Evolutionary conservation across 805 yeast genomes (phyloP), one percentile per base, ranked within the genome.

Genomic region (Lipomyces starkeyi): DNA sequence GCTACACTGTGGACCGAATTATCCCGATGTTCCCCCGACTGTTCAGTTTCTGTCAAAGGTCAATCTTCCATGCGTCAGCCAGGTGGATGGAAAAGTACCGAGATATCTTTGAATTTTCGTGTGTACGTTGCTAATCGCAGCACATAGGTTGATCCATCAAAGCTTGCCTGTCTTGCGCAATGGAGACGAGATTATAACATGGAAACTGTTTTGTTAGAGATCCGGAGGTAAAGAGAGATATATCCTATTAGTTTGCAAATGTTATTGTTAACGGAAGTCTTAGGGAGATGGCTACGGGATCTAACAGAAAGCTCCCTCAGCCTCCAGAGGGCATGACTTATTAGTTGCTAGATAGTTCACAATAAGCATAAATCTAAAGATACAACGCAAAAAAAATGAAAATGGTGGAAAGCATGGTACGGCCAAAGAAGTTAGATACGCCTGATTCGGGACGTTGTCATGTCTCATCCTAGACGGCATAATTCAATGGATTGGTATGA

Each of bases 181-280:
- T 95, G 99, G 99, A 92, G 90, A 78, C 85, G 97, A 76, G 83
- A 87, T n/a, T 91, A 89, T 77, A 91, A 93, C 58, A 91, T 95
- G 93, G 99, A 95, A 80, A 90, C 93, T n/a, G 84, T 95, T 7
- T 83, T 95, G 71, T 84, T 93, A 71, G 98, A 93, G 75, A 80
- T 95, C 74, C 86, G 99, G 81, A 90, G 90, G 77, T 71, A 58
- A 13, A 37, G 17, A 32, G 32, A 25, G 9, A n/a, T 35, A 27
- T 27, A 47, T 32, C 34, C 4, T 35, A 29, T 13, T 29, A 53
- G 17, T 37, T 29, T 27, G 56, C 20, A 8, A 22, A 11, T 57
- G n/a, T 22, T 34, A 11, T 17, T 17, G 29, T n/a, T 43, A 49
- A 34, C 65, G 13, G 40, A 61, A 34, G 43, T 43, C 61, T 47